Base-by-base conservation (phyloP, 139 green algal genomes). In the Ulvella scutata region DNA sequence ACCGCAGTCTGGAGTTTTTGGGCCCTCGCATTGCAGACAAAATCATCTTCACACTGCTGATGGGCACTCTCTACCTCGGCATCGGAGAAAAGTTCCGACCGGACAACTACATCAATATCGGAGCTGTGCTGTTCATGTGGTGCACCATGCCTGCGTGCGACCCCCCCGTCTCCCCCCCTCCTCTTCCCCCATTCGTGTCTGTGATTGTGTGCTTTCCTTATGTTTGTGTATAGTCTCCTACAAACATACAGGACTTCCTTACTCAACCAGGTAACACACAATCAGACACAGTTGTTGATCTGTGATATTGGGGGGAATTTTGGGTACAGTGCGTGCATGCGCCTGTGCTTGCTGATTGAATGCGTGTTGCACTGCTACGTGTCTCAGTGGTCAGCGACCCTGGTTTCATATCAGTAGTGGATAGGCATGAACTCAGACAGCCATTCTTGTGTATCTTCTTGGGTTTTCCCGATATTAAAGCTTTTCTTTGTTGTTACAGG, bases 1-100 rank as follows among this genome's bases (percentile, higher is more conserved):
- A 81, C 77, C 59, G 44, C 37, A 43, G 60, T 62, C 51, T 72
- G 17, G 61, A 74, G 3, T 87, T 80, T 60, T 61, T 86, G 74
- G 73, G 51, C 0, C 75, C 79, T 3, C 51, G 82, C 2, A 31
- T 86, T 28, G 61, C 73, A 23, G 77, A 83, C 74, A 86, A 84
- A 78, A 43, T 87, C 61, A 74, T 83, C 29, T 84, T 87, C 75
- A 61, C 75, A 26, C 29, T 87, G 3, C 35, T 87, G 37, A 76
- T 79, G 60, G 28, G 37, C 26, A 77, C 20, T 17, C 77, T 83
- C 31, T 85, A 82, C 73, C 37, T 62, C 35, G 76, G 78, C 38
- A 79, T 81, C 4, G 81, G 78, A 0, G 39, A 82, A 33, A 59
- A 83, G 31, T 75, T 79, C 29, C 17, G 7, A 34, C 28, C 43